These are phyloP conservation scores for Nigrograna mackinnonii DNA, from an alignment of 2,329 filamentous ascomycete species.

Conservation along the genomic window DNA sequence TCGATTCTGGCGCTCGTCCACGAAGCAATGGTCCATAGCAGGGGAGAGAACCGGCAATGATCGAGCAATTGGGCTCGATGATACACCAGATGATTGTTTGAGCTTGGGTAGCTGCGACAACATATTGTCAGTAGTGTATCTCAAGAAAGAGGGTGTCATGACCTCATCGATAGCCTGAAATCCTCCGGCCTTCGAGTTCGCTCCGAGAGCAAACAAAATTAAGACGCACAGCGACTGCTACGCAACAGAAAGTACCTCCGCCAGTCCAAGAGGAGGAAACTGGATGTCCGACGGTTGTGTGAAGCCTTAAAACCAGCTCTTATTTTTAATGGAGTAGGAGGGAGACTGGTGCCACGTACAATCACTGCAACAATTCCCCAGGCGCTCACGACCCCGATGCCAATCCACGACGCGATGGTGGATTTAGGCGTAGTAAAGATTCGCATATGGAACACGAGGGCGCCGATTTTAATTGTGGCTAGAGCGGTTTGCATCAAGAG, in stretches of 20 bases:
- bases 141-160: too few relatives aligned
- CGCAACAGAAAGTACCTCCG: constrained; percentile 2
- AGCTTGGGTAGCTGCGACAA: too few relatives aligned
- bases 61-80: constrained; percentile 10
- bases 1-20: constrained; percentile 2
- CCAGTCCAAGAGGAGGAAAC: constrained; percentile 3
- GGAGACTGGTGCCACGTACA: too few relatives aligned
- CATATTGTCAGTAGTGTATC: too few relatives aligned
- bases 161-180: too few relatives aligned
- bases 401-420: constrained; percentile 1
- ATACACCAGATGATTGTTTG: too few relatives aligned
- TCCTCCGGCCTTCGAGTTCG: too few relatives aligned
- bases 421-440: constrained; percentile 2
- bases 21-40: constrained; percentile 7
- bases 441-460: constrained; percentile 7
- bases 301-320: too few relatives aligned
- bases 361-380: constrained; percentile 3
- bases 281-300: too few relatives aligned
- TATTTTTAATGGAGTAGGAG: too few relatives aligned
- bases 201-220: too few relatives aligned
- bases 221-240: too few relatives aligned
- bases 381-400: not conserved
- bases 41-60: constrained; percentile 9
- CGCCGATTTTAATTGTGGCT: constrained; percentile 6
- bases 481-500: constrained; percentile 3